These are phyloP conservation scores for Penicillium waksmanii DNA, from an alignment of 495 filamentous ascomycete genomes.

Conservation along the genomic window DNA sequence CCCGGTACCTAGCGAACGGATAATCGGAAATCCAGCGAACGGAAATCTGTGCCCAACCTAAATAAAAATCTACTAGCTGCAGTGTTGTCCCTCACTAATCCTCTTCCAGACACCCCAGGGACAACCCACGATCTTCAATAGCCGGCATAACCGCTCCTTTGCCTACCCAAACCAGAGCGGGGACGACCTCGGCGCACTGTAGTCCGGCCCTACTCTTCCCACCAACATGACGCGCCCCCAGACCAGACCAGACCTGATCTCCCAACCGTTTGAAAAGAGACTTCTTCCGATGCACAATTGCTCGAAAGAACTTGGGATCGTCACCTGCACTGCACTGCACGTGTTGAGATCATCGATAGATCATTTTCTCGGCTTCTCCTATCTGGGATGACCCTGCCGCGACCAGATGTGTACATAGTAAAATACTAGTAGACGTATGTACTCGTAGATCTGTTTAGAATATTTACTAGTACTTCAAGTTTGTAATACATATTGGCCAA, in stretches of 20 bases:
- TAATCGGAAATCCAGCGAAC: conserved; percentile 1
- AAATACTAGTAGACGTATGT: not conserved
- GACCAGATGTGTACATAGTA: not conserved
- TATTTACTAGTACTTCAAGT: too few relatives aligned
- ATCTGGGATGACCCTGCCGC: conserved; percentile 2
- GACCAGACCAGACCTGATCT: too few relatives aligned
- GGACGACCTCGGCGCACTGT: conserved; percentile 5
- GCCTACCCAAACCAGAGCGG: conserved; percentile 6
- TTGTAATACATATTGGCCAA: too few relatives aligned
- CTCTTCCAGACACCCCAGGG: not conserved
- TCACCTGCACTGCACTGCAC: not conserved
- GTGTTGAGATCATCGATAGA: conserved; percentile 8
- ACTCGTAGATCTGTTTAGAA: too few relatives aligned
- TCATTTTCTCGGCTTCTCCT: conserved; percentile 4
- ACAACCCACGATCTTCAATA: not conserved
- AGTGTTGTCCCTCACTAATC: conserved; percentile 1
- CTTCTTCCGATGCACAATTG: not conserved
- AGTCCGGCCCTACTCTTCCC: conserved; percentile 1
- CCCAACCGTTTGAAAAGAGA: not conserved
- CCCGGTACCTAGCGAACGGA: not conserved
- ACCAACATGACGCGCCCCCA: not conserved
- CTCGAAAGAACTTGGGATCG: not conserved
- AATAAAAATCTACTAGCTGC: conserved; percentile 3
- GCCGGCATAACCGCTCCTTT: conserved; percentile 7
- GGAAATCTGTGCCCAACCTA: not conserved